Percentiles rank a stretch among this genome's conserved stretches.
Evolutionary conservation across 1,284 basidiomycete genomes (phyloP).

Genomic region (Ustilago vetiveriae): DNA sequence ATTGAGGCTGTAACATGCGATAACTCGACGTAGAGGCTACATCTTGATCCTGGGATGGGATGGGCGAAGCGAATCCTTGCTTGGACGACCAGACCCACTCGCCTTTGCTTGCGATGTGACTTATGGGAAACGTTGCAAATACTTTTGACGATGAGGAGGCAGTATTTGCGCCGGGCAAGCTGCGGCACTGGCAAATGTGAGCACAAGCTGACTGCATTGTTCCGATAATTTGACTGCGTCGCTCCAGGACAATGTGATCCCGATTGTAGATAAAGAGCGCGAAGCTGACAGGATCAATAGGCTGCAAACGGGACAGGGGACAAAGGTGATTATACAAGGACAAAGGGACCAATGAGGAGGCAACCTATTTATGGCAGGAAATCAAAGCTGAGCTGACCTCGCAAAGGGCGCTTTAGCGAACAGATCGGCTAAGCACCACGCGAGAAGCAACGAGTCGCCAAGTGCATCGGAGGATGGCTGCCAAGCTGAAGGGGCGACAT

Average conservation of each 20-base stretch:
- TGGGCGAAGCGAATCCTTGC: conserved; percentile 6
- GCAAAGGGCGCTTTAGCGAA: background rate
- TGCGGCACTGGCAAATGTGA: conserved; percentile 23
- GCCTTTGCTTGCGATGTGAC: background rate
- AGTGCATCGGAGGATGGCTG: too few relatives aligned
- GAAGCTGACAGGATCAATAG: background rate
- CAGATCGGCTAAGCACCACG: conserved; percentile 6
- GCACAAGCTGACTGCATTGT: conserved; percentile 8
- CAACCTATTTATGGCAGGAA: conserved; percentile 4
- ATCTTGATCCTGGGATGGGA: too few relatives aligned
- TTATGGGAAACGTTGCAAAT: too few relatives aligned
- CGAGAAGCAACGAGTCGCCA: background rate
- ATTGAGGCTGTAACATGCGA: background rate
- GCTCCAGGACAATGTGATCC: background rate
- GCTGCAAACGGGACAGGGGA: background rate
- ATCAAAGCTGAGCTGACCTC: background rate
- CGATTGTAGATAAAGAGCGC: too few relatives aligned
- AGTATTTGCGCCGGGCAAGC: background rate
- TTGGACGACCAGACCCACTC: conserved; percentile 19
- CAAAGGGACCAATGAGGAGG: background rate
- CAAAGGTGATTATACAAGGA: background rate
- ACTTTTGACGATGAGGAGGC: too few relatives aligned
- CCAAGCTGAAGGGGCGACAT: too few relatives aligned
- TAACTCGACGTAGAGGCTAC: background rate
- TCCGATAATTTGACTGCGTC: background rate